Evolutionary conservation across 2,329 filamentous ascomycete genomes (phyloP), one percentile per base, ranked within the genome.

Genomic region (Rhynchosporium agropyri): DNA sequence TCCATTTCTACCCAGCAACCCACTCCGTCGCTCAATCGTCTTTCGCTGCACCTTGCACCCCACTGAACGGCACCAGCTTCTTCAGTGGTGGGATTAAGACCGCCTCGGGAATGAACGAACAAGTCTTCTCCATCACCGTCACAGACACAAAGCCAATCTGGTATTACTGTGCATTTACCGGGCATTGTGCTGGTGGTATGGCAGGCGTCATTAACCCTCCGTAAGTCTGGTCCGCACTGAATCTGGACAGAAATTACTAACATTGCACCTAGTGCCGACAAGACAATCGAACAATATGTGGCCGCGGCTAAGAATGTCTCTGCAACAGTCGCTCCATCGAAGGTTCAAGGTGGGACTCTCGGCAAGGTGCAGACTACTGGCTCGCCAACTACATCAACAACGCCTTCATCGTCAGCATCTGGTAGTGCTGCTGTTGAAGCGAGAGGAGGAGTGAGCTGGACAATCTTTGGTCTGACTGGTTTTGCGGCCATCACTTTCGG

Each of bases 1-100:
- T 80, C 76, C 79, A 82, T 70, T 85, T 81, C 77, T 79, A 79
- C 65, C 78, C 82, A 8, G 71, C 68, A 63, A 83, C 81, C 74
- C 83, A 84, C 77, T 79, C 78, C 20, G 75, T 85, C 48, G 77
- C 76, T 2, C 75, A 79, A 67, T 71, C 71, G 20, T 67, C 68
- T 38, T 77, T 77, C 53, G 69, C 66, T 15, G 65, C 63, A 3
- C 76, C 76, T 7, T 77, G 76, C 63, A 33, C 56, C 20, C 75
- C 75, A 15, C 55, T 72, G 20, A 60, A 70, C 38, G 61, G 65
- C 26, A 72, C 73, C 15, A 61, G 61, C 20, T 72, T 71, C 62
- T 72, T 63, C 58, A 69, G 67, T 46, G 71, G 71, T 1, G 51
- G 49, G 5, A 36, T 67, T 12, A 62, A 62, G 3, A 73, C 67